Conservation (phyloP, 2,329 filamentous ascomycete species). For the Nothopassalora personata region DNA sequence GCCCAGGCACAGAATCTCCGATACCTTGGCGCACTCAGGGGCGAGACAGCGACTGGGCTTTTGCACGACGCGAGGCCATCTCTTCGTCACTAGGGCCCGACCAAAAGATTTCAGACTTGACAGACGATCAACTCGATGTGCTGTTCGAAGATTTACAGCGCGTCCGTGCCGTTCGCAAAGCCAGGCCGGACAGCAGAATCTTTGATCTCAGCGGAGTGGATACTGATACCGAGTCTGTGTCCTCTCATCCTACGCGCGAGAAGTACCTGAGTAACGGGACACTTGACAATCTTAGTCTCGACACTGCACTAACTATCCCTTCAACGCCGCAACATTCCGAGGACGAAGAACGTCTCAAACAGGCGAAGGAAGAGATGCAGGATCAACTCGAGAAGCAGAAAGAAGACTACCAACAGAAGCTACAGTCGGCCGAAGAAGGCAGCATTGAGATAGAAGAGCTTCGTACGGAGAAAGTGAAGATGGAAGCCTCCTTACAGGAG, state of each 20-base stretch:
- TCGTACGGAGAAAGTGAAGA: slow-evolving; percentile 71
- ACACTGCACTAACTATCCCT: slow-evolving; percentile 89
- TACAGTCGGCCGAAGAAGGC: slow-evolving; percentile 68
- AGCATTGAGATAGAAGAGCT: slow-evolving; percentile 79
- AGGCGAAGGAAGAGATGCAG: slow-evolving; percentile 78
- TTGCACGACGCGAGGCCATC: slow-evolving; percentile 88
- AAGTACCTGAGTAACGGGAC: slow-evolving; percentile 92
- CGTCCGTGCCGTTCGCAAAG: slow-evolving; percentile 77
- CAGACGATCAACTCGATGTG: slow-evolving; percentile 88
- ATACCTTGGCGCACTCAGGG: slow-evolving; percentile 54
- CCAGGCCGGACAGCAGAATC: slow-evolving; percentile 52
- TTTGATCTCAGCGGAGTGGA: slow-evolving; percentile 44
- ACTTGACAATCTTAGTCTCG: slow-evolving; percentile 90
- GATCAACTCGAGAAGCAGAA: slow-evolving; percentile 76
- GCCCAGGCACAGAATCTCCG: slow-evolving; percentile 75
- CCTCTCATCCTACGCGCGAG: slow-evolving; percentile 70
- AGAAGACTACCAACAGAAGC: slow-evolving; percentile 71
- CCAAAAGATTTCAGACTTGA: slow-evolving; percentile 83
- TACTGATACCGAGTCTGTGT: slow-evolving; percentile 83
- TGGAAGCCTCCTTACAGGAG: slow-evolving; percentile 73
- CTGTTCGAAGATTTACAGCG: slow-evolving; percentile 91
- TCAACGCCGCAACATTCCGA: slow-evolving; percentile 80
- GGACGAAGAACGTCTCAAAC: slow-evolving; percentile 71
- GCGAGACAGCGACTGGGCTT: slow-evolving; percentile 88
- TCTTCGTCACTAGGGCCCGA: slow-evolving; percentile 83